Conservation (phyloP, 805 yeast genomes). For the Yamadazyma laniorum region DNA sequence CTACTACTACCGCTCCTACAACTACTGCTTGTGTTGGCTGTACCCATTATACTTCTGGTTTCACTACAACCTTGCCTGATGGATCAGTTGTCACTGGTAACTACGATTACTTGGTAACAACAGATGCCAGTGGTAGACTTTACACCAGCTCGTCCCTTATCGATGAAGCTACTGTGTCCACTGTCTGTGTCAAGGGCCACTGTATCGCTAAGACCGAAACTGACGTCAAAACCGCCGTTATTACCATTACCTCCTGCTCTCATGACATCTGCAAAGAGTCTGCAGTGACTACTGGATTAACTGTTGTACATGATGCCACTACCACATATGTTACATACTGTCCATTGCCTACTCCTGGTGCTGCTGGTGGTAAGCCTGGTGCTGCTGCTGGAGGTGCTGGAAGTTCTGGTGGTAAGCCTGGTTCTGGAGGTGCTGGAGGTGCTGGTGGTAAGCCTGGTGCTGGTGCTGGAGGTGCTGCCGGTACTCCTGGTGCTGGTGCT, state of each 20-base stretch:
- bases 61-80: conserved; percentile 14
- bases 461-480: conserved; percentile 8
- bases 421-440: too few relatives aligned
- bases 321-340: conserved; percentile 34
- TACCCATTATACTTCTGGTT: conserved; percentile 16
- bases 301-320: conserved; percentile 27
- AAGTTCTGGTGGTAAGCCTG: too few relatives aligned
- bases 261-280: conserved; percentile 31
- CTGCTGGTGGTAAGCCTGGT: too few relatives aligned
- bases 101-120: conserved; percentile 16
- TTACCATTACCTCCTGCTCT: conserved; percentile 15
- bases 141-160: conserved; percentile 1
- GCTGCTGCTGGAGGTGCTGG: too few relatives aligned
- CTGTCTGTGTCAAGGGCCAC: conserved; percentile 11
- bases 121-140: conserved; percentile 15
- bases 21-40: conserved; percentile 13
- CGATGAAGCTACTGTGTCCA: conserved; percentile 3
- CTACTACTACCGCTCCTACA: conserved; percentile 3
- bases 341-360: too few relatives aligned
- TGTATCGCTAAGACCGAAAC: conserved; percentile 12
- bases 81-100: conserved; percentile 14
- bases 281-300: conserved; percentile 33
- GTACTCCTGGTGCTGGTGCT: too few relatives aligned
- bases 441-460: too few relatives aligned
- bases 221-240: conserved; percentile 16